Evolutionary conservation across 2,329 filamentous ascomycete genomes (phyloP).

Genomic region (Emmonsia crescens): DNA sequence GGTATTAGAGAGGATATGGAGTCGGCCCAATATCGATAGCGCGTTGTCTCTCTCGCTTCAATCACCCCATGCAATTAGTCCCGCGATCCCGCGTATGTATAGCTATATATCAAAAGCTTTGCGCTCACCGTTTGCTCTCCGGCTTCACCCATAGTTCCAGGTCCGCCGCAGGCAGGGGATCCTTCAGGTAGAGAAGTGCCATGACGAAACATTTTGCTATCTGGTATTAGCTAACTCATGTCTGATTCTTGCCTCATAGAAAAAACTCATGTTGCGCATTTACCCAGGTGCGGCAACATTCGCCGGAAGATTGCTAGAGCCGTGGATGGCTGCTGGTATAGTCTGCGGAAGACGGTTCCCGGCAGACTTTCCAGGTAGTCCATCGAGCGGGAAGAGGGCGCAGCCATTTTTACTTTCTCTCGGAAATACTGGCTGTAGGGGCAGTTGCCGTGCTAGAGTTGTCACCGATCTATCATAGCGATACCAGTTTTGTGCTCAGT

Average conservation of each 20-base stretch:
- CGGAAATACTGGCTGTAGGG: neutral
- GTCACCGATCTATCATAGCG: constrained; percentile 12
- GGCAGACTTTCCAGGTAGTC: constrained; percentile 90
- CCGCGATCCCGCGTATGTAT: constrained; percentile 22
- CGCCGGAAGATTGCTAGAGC: constrained; percentile 91
- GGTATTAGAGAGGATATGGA: constrained; percentile 73
- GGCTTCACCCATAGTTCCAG: constrained; percentile 80
- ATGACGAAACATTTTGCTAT: constrained; percentile 91
- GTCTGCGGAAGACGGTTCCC: constrained; percentile 75
- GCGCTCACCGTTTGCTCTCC: constrained; percentile 43
- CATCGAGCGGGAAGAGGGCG: constrained; percentile 52
- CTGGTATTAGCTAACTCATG: constrained; percentile 12
- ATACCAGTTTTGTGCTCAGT: neutral
- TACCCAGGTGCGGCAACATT: constrained; percentile 88
- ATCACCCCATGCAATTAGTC: neutral
- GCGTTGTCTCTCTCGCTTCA: constrained; percentile 70
- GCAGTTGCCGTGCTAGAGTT: constrained; percentile 7
- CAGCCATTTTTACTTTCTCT: constrained; percentile 36
- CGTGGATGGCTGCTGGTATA: constrained; percentile 94
- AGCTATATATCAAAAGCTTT: constrained; percentile 24
- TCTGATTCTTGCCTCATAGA: neutral
- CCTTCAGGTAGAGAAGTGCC: constrained; percentile 82
- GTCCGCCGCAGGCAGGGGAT: constrained; percentile 65
- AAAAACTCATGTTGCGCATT: neutral
- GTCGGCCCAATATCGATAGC: constrained; percentile 64